These are phyloP conservation scores for Prunus fruticosa DNA, from an alignment of 306 rosid species.

Conservation along the genomic window DNA sequence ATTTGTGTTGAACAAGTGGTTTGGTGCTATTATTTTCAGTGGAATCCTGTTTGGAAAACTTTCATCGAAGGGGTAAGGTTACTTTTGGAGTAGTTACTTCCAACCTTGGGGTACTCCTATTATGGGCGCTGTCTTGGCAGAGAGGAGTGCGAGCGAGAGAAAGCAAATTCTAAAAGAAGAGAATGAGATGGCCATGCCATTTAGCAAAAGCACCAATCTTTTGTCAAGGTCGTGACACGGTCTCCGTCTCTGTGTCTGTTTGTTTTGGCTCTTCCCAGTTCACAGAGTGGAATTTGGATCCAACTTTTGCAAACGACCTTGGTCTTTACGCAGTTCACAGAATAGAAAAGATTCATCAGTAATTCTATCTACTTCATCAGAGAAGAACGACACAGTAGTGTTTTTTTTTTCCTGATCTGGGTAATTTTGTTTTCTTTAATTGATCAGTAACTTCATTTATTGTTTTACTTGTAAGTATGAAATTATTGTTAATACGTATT, in stretches of 20 bases:
- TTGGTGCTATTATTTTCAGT: constrained; percentile 78
- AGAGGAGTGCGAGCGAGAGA: constrained; percentile 23
- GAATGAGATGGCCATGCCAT: constrained; percentile 72
- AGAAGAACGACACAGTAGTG: neutral
- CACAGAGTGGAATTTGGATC: neutral
- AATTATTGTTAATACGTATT: too few relatives aligned
- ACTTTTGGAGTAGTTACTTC: neutral
- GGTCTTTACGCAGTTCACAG: neutral
- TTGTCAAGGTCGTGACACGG: neutral
- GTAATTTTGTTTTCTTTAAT: neutral
- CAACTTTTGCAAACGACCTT: neutral
- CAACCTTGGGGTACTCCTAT: neutral
- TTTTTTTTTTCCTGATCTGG: neutral
- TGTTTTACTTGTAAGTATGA: too few relatives aligned
- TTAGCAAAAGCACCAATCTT: neutral
- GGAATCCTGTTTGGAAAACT: constrained; percentile 75
- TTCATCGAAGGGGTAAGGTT: constrained; percentile 37
- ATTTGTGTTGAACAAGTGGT: constrained; percentile 96
- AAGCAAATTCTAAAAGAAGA: constrained; percentile 7
- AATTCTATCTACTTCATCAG: too few relatives aligned
- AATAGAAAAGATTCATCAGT: neutral
- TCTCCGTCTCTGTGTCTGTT: neutral
- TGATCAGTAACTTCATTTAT: too few relatives aligned
- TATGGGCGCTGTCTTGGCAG: neutral
- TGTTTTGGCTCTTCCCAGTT: neutral